These are phyloP conservation scores for Mortierella sp. DNA, from an alignment of 371 early-diverging fungal genomes.

Conservation along the genomic window DNA sequence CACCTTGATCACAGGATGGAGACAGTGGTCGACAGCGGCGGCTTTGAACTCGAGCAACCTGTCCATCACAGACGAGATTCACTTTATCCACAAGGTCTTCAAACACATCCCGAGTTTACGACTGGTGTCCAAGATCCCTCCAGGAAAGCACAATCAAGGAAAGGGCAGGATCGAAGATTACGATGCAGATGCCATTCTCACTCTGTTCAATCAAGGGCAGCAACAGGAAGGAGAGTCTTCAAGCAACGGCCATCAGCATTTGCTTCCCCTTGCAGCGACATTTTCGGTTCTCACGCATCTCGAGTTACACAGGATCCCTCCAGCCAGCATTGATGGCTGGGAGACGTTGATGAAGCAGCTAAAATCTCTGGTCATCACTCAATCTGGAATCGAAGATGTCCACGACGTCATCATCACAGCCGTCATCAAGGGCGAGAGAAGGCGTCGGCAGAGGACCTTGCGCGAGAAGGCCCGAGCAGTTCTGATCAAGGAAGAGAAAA, in stretches of 20 bases:
- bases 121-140: slow-evolving; percentile 56
- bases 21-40: slow-evolving; percentile 63
- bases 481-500: slow-evolving; percentile 36
- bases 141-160: slow-evolving; percentile 55
- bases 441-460: slow-evolving; percentile 36
- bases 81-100: slow-evolving; percentile 64
- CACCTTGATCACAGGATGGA: slow-evolving; percentile 72
- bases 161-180: slow-evolving; percentile 62
- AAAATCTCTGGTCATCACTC: slow-evolving; percentile 58
- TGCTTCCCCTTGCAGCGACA: slow-evolving; percentile 54
- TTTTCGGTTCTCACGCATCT: slow-evolving; percentile 62
- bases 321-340: slow-evolving; percentile 63
- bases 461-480: slow-evolving; percentile 33
- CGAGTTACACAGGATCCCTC: slow-evolving; percentile 62
- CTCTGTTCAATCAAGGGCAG: slow-evolving; percentile 53
- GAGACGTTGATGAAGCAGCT: slow-evolving; percentile 54
- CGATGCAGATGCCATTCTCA: slow-evolving; percentile 55
- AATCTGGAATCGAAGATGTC: slow-evolving; percentile 61
- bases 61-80: slow-evolving; percentile 64
- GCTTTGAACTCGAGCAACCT: slow-evolving; percentile 33
- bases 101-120: slow-evolving; percentile 61
- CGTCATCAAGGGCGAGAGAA: slow-evolving; percentile 45
- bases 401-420: slow-evolving; percentile 55
- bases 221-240: slow-evolving; percentile 4
- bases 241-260: slow-evolving; percentile 1